A percentile compares a stretch with the other conserved stretches of the same genome.
Conservation (phyloP, 805 yeast genomes). For the Citeromyces matritensis region DNA sequence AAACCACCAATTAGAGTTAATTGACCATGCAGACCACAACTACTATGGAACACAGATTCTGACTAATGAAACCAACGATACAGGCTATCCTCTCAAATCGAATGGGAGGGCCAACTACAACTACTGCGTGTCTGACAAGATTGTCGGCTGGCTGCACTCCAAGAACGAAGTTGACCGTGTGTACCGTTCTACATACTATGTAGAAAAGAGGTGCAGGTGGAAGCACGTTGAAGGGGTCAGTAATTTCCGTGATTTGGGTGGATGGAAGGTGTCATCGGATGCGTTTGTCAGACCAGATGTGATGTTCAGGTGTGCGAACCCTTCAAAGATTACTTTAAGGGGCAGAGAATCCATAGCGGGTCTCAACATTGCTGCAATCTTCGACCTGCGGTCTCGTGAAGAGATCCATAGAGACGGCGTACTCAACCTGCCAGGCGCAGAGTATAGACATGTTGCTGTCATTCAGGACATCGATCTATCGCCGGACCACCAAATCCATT, state of each 20-base stretch:
- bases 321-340: conserved; percentile 29
- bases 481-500: conserved; percentile 51
- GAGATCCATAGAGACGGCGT: conserved; percentile 35
- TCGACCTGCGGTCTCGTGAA: conserved; percentile 51
- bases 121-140: conserved; percentile 28
- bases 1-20: conserved; percentile 40
- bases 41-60: conserved; percentile 39
- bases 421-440: conserved; percentile 27
- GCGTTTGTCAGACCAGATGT: conserved; percentile 34
- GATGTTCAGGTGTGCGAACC: conserved; percentile 50
- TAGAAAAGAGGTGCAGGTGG: conserved; percentile 39
- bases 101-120: conserved; percentile 42
- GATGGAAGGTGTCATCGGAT: conserved; percentile 33
- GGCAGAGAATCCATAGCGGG: conserved; percentile 27
- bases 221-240: conserved; percentile 48
- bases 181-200: conserved; percentile 14
- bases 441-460: conserved; percentile 40
- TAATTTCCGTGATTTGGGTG: conserved; percentile 75
- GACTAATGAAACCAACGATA: conserved; percentile 15
- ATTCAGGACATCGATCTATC: conserved; percentile 37
- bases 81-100: conserved; percentile 24
- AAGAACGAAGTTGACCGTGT: conserved; percentile 38
- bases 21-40: conserved; percentile 71
- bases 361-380: conserved; percentile 37
- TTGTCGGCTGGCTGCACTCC: conserved; percentile 28